Conservation (phyloP, 495 filamentous ascomycete genomes). For the Podospora didyma region DNA sequence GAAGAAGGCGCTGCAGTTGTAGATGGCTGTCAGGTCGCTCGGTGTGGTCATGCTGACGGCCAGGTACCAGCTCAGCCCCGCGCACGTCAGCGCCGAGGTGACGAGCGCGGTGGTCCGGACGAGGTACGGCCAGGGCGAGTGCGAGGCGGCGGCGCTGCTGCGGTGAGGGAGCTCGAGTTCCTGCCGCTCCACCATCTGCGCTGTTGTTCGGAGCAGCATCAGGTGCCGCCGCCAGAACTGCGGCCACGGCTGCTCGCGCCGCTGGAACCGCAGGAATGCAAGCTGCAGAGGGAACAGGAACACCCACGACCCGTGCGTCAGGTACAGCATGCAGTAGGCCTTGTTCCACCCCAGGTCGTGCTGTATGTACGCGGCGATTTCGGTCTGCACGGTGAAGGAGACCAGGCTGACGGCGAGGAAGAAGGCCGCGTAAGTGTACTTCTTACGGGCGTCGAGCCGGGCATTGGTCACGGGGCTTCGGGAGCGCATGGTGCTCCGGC, state of each 20-base stretch:
- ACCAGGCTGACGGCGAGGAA: slow-evolving; percentile 78
- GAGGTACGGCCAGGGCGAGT: slow-evolving; percentile 59
- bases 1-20: slow-evolving; percentile 98
- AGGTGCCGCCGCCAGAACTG: slow-evolving; percentile 83
- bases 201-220: slow-evolving; percentile 69
- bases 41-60: slow-evolving; percentile 90
- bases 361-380: slow-evolving; percentile 91
- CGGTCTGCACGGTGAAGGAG: slow-evolving; percentile 84
- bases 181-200: slow-evolving; percentile 77
- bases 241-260: slow-evolving; percentile 70
- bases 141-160: slow-evolving; percentile 9
- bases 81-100: slow-evolving; percentile 82
- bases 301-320: slow-evolving; percentile 91
- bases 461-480: slow-evolving; percentile 39
- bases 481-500: slow-evolving; percentile 22
- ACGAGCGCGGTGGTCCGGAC: slow-evolving; percentile 72
- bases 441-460: slow-evolving; percentile 57
- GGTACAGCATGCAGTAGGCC: slow-evolving; percentile 96
- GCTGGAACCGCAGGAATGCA: slow-evolving; percentile 69
- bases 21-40: slow-evolving; percentile 92
- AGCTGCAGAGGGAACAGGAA: slow-evolving; percentile 85
- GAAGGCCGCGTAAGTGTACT: slow-evolving; percentile 79
- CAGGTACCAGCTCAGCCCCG: slow-evolving; percentile 92
- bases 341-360: slow-evolving; percentile 88
- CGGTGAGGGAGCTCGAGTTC: slow-evolving; percentile 51